These are phyloP conservation scores for Solanum lycopersicoides DNA, from an alignment of 257 asterid species.

Conservation along the genomic window DNA sequence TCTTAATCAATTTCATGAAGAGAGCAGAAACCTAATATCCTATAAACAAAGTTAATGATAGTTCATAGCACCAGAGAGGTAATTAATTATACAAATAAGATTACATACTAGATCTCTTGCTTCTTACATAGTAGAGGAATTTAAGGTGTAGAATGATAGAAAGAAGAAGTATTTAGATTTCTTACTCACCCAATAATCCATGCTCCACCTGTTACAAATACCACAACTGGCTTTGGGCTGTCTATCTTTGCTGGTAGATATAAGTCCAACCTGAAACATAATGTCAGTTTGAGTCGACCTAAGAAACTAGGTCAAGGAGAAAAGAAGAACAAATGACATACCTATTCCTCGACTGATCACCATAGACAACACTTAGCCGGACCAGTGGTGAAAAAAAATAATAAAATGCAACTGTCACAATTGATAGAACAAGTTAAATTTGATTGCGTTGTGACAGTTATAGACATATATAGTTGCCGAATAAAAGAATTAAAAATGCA, in stretches of 20 bases:
- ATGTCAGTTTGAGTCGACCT: not conserved
- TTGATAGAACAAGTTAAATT: constrained; percentile 2
- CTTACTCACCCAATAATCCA: constrained; percentile 93
- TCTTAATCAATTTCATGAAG: not conserved
- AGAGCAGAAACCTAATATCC: not conserved
- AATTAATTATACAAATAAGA: not conserved
- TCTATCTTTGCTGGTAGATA: constrained; percentile 58
- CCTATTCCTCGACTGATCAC: constrained; percentile 93
- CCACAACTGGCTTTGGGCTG: constrained; percentile 75
- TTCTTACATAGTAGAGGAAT: not conserved
- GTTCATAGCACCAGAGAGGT: not conserved
- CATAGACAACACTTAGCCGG: constrained; percentile 73
- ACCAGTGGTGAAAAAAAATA: constrained; percentile 84
- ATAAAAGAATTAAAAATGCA: not conserved
- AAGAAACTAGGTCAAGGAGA: not conserved
- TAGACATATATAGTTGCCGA: not conserved
- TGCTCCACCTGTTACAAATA: constrained; percentile 97
- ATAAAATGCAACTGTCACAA: constrained; percentile 64
- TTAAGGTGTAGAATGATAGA: not conserved
- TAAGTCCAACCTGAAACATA: constrained; percentile 67
- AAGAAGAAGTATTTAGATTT: not conserved
- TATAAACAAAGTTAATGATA: not conserved
- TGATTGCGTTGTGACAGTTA: not conserved
- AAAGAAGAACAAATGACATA: constrained; percentile 1
- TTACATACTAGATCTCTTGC: not conserved